Conservation (phyloP, 148 eudicot species). For the Persicaria tinctoria region DNA sequence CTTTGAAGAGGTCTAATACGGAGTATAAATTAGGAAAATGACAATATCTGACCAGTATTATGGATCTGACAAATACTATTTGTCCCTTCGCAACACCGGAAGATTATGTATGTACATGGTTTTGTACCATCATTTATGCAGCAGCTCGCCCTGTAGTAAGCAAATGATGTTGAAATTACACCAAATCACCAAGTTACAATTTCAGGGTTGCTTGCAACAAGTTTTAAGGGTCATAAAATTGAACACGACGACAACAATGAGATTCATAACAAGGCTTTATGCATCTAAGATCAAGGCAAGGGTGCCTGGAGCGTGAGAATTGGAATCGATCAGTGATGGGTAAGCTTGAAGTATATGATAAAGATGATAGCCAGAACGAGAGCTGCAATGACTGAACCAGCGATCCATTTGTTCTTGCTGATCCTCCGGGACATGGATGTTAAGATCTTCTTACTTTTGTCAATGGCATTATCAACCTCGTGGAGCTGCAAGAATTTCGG, state of each 20-base stretch:
- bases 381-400: conserved; percentile 67
- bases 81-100: neutral
- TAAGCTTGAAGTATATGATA: conserved; percentile 65
- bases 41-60: neutral
- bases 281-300: neutral
- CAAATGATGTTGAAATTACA: conserved; percentile 13
- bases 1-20: neutral
- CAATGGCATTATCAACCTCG: conserved; percentile 85
- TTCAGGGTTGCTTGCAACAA: conserved; percentile 16
- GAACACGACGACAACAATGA: neutral
- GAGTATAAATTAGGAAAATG: neutral
- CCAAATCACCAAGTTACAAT: conserved; percentile 12
- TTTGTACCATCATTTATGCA: neutral
- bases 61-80: neutral
- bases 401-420: conserved; percentile 83
- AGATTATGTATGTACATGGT: neutral
- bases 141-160: conserved; percentile 16
- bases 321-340: conserved; percentile 20
- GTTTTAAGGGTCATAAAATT: neutral
- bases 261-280: neutral
- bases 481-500: conserved; percentile 56
- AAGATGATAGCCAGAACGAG: conserved; percentile 69
- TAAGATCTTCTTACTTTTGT: conserved; percentile 82
- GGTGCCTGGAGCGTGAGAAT: neutral
- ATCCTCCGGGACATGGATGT: conserved; percentile 84